Evolutionary conservation across 768 basidiomycete species (phyloP).

Genomic region (Serendipita sp.): DNA sequence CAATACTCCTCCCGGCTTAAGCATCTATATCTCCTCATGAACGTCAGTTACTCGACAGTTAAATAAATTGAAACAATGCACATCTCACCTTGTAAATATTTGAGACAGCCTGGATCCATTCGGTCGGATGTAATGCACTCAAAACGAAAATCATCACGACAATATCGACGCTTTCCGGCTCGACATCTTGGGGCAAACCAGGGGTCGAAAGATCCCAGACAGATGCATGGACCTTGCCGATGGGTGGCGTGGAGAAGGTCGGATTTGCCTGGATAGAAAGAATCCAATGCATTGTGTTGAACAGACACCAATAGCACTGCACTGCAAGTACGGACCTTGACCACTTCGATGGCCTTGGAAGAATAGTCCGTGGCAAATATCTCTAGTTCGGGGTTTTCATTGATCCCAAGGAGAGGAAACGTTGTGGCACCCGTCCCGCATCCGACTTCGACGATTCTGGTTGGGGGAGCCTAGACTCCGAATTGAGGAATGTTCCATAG

Average conservation of each 20-base stretch:
- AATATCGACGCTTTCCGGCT: constrained; percentile 64
- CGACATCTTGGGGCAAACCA: constrained; percentile 44
- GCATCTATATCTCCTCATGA: constrained; percentile 35
- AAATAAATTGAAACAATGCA: not conserved
- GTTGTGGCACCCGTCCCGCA: constrained; percentile 95
- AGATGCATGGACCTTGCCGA: constrained; percentile 56
- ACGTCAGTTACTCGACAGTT: not conserved
- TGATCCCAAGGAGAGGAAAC: constrained; percentile 73
- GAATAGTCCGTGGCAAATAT: constrained; percentile 88
- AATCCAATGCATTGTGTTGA: not conserved
- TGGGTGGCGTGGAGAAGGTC: constrained; percentile 48
- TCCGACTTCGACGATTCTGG: constrained; percentile 73
- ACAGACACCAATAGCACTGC: not conserved
- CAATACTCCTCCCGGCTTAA: constrained; percentile 77
- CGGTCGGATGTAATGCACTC: constrained; percentile 81
- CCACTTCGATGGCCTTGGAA: constrained; percentile 70
- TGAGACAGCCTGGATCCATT: constrained; percentile 70
- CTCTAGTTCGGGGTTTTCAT: constrained; percentile 60
- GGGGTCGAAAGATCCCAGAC: constrained; percentile 71
- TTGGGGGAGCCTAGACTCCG: constrained; percentile 16
- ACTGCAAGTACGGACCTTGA: constrained; percentile 41
- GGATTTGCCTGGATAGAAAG: constrained; percentile 40
- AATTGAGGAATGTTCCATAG: not conserved
- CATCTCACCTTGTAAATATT: constrained; percentile 61
- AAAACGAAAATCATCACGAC: constrained; percentile 87